Conservation (phyloP, 208 protist species). For the Leishmania gerbilli region DNA sequence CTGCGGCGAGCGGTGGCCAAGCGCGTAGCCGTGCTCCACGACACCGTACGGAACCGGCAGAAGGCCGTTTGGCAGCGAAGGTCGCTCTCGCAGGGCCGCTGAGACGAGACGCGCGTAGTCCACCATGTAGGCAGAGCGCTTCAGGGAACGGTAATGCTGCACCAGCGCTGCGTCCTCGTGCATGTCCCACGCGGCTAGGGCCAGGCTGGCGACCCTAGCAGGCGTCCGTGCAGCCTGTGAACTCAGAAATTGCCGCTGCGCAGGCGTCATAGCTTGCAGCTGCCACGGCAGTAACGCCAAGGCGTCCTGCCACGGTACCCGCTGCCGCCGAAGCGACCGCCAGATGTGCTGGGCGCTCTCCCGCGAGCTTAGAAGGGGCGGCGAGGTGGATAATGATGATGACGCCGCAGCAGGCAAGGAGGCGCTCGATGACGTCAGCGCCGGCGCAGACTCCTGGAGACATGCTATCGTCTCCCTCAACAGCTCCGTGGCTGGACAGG, state of each 20-base stretch:
- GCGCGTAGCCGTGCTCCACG: conserved; percentile 49
- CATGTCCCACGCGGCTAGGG: conserved; percentile 39
- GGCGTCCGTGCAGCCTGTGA: conserved; percentile 6
- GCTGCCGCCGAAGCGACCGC: conserved; percentile 46
- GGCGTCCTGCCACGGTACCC: conserved; percentile 48
- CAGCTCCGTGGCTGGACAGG: conserved; percentile 19
- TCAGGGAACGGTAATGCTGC: conserved; percentile 35
- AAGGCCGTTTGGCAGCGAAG: conserved; percentile 49
- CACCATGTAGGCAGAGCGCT: conserved; percentile 38
- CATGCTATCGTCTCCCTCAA: conserved; percentile 38
- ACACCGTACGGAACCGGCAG: conserved; percentile 56
- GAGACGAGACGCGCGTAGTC: conserved; percentile 51
- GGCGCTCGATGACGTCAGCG: not conserved
- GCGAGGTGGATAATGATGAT: not conserved
- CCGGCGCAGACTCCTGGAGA: conserved; percentile 1
- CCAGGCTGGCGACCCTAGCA: conserved; percentile 24
- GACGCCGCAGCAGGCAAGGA: not conserved
- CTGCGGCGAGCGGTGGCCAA: conserved; percentile 27
- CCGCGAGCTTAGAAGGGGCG: conserved; percentile 6
- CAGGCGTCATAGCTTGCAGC: conserved; percentile 32
- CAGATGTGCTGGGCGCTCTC: conserved; percentile 54
- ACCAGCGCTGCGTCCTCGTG: conserved; percentile 32
- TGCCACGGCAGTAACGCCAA: conserved; percentile 50
- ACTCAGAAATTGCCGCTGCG: conserved; percentile 37
- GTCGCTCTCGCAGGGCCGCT: conserved; percentile 49